A percentile compares a stretch with the other conserved stretches of the same genome.
Evolutionary conservation across 2,329 filamentous ascomycete genomes (phyloP).

Genomic region (Cordyceps cicadae): DNA sequence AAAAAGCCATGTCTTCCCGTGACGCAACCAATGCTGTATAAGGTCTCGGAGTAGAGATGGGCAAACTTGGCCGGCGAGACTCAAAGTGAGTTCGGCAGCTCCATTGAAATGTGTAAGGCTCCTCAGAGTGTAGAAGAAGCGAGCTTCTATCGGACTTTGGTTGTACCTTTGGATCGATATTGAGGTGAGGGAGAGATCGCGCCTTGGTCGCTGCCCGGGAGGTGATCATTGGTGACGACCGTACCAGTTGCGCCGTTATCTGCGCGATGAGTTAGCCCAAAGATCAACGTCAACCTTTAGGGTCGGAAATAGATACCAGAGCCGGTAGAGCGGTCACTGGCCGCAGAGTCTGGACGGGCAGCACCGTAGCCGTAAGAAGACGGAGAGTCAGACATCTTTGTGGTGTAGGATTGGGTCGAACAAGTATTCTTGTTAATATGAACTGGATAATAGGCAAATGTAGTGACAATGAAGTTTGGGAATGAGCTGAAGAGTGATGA

Average conservation of each 20-base stretch:
- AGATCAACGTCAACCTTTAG: no score
- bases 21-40: slow-evolving; percentile 1
- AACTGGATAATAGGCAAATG: not conserved
- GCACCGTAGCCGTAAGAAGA: not conserved
- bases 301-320: not conserved
- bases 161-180: not conserved
- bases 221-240: not conserved
- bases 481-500: not conserved
- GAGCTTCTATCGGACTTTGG: no score
- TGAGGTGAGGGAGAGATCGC: not conserved
- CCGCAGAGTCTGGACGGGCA: not conserved
- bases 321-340: not conserved
- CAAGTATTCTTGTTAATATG: not conserved
- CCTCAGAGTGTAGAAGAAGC: not conserved
- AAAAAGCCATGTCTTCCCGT: not conserved
- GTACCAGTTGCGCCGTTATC: not conserved
- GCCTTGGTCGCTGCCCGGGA: not conserved
- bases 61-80: not conserved
- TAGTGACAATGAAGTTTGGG: not conserved
- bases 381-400: not conserved
- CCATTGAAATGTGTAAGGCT: no score
- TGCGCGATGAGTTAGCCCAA: not conserved
- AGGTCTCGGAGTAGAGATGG: not conserved
- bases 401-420: not conserved
- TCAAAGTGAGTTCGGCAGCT: not conserved